These are phyloP conservation scores for Lyophyllum decastes DNA, from an alignment of 768 basidiomycete species.

Conservation along the genomic window DNA sequence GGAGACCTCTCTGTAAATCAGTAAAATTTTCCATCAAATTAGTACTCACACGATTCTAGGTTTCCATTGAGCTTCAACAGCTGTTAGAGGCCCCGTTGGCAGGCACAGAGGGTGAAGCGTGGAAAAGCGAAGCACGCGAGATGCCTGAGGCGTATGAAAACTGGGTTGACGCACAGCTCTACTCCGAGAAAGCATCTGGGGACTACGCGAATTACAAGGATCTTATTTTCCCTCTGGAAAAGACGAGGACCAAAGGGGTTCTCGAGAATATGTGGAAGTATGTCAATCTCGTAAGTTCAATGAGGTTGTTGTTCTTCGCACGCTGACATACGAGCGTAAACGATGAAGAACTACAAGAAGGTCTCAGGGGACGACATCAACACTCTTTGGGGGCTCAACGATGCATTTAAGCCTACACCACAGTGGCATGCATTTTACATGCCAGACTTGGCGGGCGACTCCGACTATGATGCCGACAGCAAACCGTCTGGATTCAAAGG, in stretches of 20 bases:
- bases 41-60: slow-evolving; percentile 34
- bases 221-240: slow-evolving; percentile 58
- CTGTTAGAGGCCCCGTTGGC: slow-evolving; percentile 64
- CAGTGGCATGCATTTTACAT: slow-evolving; percentile 56
- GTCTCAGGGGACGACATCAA: slow-evolving; percentile 58
- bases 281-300: slow-evolving; percentile 54
- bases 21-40: neutral
- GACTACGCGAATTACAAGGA: slow-evolving; percentile 53
- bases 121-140: slow-evolving; percentile 47
- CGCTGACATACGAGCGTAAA: slow-evolving; percentile 4
- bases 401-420: slow-evolving; percentile 50
- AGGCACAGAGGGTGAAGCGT: slow-evolving; percentile 52
- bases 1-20: slow-evolving; percentile 74
- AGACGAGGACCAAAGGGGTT: slow-evolving; percentile 46
- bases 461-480: slow-evolving; percentile 28
- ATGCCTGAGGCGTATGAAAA: slow-evolving; percentile 63
- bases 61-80: slow-evolving; percentile 65
- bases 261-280: slow-evolving; percentile 66
- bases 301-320: neutral
- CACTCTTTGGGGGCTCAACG: slow-evolving; percentile 62
- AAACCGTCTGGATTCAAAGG: slow-evolving; percentile 13
- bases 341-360: slow-evolving; percentile 57
- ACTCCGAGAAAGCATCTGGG: slow-evolving; percentile 59
- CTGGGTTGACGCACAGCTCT: slow-evolving; percentile 71
- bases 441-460: slow-evolving; percentile 26